Conservation (phyloP, 176 grass and related monocot genomes). For the Oryza meyeriana region DNA sequence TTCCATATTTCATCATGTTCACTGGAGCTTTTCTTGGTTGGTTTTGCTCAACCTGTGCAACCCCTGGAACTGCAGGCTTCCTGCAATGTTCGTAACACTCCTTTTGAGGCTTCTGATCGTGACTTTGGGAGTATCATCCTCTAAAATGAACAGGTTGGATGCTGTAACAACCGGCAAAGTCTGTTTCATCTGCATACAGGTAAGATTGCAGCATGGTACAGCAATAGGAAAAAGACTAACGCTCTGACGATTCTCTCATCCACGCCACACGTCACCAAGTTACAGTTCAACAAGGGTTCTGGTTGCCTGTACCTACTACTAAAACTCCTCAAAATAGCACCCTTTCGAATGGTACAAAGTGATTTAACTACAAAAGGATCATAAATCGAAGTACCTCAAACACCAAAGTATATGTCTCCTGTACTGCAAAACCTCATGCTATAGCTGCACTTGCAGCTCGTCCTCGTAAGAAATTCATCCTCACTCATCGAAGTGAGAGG, state of each 20-base stretch:
- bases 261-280: neutral
- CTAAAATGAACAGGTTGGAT: neutral
- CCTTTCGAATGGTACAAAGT: neutral
- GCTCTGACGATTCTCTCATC: neutral
- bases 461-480: neutral
- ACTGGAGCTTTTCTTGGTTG: neutral
- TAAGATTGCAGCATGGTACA: neutral
- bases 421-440: conserved; percentile 4
- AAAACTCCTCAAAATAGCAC: neutral
- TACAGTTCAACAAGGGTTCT: neutral
- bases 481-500: conserved; percentile 68
- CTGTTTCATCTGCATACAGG: neutral
- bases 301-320: neutral
- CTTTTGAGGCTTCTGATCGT: neutral
- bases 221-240: neutral
- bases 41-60: neutral
- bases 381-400: neutral
- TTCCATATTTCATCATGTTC: neutral
- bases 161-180: neutral
- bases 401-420: conserved; percentile 4
- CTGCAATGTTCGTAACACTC: neutral
- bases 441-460: neutral
- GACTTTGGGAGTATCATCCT: neutral
- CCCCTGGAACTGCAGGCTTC: neutral
- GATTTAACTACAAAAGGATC: neutral